Evolutionary conservation across 345 rosid species (phyloP), one percentile per base, ranked within the genome.

Genomic region (Aquilaria sinensis): DNA sequence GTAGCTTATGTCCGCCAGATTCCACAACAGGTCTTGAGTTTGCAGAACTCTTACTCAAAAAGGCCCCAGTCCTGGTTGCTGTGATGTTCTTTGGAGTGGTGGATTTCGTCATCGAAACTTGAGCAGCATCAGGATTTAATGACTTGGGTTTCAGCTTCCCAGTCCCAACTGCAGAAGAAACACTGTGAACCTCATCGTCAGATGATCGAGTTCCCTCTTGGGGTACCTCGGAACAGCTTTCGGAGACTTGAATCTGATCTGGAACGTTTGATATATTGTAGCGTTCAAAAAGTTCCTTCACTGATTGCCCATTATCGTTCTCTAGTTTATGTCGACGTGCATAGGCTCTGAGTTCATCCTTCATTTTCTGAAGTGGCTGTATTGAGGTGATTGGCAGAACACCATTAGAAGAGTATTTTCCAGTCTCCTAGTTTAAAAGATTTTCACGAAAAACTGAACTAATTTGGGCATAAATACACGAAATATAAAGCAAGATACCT

Each of bases 311-410:
- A 34, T 72, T 67, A 72, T 83, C 96, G 51, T 72, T 54, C 43
- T 37, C 43, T 54, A 89, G 77, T 63, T 78, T 75, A 71, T 90
- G 74, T 41, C 88, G 84, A 13, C 80, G 63, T 30, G 77, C 72
- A 62, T 93, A 93, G 2, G 86, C 81, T 72, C 75, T 93, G 63
- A 93, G 79, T 76, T 86, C 97, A 31, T 88, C 80, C 67, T 74
- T 70, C 92, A 93, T 80, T 68, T 66, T 61, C 69, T 83, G 85
- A 62, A 80, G 60, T 9, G 92, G 95, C 98, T 92, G 76, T 1
- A 69, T 11, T 74, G 51, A 61, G 5, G 43, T 4, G 43, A 37
- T 37, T 37, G 8, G 4, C 43, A 37, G 8, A 37, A 37, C 43
- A 5, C 43, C 43, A 37, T 37, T 37, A 37, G 43, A 37, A 37